phyloP scores from a whole-genome alignment of 2,329 filamentous ascomycete species.

The Fusarium robinianum region DNA sequence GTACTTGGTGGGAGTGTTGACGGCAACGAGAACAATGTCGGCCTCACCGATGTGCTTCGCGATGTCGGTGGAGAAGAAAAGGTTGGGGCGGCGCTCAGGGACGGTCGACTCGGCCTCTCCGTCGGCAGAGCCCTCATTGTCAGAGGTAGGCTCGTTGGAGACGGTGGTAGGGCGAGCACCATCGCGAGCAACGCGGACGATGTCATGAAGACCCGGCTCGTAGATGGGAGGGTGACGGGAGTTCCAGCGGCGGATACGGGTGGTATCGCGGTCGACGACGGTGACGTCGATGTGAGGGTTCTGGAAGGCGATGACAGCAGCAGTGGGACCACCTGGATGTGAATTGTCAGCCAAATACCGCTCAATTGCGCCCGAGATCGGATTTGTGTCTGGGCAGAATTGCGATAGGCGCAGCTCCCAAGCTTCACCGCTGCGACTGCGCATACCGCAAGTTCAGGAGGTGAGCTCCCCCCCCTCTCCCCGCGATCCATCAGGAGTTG shows the following conservation, averaged over 20 bases:
- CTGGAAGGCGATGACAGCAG: constrained; percentile 73
- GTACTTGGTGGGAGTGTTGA: constrained; percentile 79
- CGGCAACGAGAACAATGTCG: constrained; percentile 74
- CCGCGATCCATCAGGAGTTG: too few relatives aligned
- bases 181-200: constrained; percentile 68
- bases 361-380: constrained; percentile 14
- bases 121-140: constrained; percentile 39
- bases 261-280: constrained; percentile 72
- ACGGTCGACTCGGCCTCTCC: constrained; percentile 43
- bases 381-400: constrained; percentile 8
- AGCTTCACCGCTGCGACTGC: too few relatives aligned
- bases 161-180: constrained; percentile 54
- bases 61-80: constrained; percentile 74
- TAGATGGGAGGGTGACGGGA: constrained; percentile 74
- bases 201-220: constrained; percentile 71
- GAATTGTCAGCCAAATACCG: constrained; percentile 19
- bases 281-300: constrained; percentile 73
- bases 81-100: constrained; percentile 61
- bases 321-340: constrained; percentile 69
- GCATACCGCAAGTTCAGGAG: neutral
- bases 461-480: constrained; percentile 1
- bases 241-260: constrained; percentile 73
- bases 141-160: constrained; percentile 43
- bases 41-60: constrained; percentile 65
- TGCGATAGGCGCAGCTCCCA: constrained; percentile 12